Evolutionary conservation across 371 early-diverging fungal genomes (phyloP), one percentile per base, ranked within the genome.

Genomic region (Actinomortierella wolfii): DNA sequence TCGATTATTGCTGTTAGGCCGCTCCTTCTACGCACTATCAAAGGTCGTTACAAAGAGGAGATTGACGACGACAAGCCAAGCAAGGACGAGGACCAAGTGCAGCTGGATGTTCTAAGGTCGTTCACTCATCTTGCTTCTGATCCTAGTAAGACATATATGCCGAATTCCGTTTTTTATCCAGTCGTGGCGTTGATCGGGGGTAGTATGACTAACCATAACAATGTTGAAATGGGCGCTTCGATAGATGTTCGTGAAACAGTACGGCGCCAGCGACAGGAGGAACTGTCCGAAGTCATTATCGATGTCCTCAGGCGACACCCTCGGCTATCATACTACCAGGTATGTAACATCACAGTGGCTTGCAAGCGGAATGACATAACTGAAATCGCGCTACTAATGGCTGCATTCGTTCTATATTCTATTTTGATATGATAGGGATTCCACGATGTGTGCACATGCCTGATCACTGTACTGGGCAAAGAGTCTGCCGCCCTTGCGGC

Each of bases 321-420:
- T 3, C 76, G 76, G 7, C 75, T 92, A 17, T 78, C 85, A 59
- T 90, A 90, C 62, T 90, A 88, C 56, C 91, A 91, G 76, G 90
- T 82, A 63, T 41, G 50, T 15, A 3, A 23, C 11, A 41, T 25
- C 20, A 4, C 1, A 25, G 54, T 26, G 17, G 40, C 17, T 25
- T 24, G 29, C 8, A 53, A 49, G 17, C n/a, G 14, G 9, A 20
- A 20, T 28, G 17, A 6, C 21, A 11, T 11, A 23, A 23, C 20
- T 3, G 64, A 18, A 15, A 26, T 15, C 48, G 13, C 42, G 11
- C 14, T 45, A 26, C 23, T 6, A 43, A 40, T 40, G 9, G 14
- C 26, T 23, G n/a, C 5, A 21, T n/a, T 18, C 14, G 39, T 14
- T 26, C 52, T 14, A 52, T 21, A 14, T 45, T 7, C 46, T 23